Percentiles rank a stretch among this genome's conserved stretches.
These are phyloP conservation scores for Candida gorgasii DNA, from an alignment of 805 yeast species.

Conservation along the genomic window DNA sequence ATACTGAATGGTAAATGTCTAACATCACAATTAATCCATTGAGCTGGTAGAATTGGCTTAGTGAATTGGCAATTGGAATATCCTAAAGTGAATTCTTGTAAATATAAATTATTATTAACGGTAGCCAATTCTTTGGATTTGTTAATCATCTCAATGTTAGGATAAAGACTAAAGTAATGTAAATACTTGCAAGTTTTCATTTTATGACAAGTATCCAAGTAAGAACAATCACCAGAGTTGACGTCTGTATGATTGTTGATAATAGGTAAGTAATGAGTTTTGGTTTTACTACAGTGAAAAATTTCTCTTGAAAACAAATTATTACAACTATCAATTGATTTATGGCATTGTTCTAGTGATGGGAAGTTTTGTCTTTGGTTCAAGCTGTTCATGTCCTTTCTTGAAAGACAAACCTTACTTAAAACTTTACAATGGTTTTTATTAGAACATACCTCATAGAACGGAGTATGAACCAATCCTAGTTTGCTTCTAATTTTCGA, in stretches of 20 bases:
- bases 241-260: slow-evolving; percentile 59
- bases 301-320: slow-evolving; percentile 20
- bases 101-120: slow-evolving; percentile 2
- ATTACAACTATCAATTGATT: slow-evolving; percentile 17
- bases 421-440: slow-evolving; percentile 31
- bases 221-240: slow-evolving; percentile 85
- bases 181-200: slow-evolving; percentile 75
- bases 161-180: slow-evolving; percentile 65
- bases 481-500: slow-evolving; percentile 39
- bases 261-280: slow-evolving; percentile 32
- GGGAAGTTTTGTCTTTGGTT: slow-evolving; percentile 14
- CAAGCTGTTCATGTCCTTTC: slow-evolving; percentile 17
- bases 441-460: slow-evolving; percentile 52
- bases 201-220: slow-evolving; percentile 91
- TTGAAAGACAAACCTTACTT: slow-evolving; percentile 24
- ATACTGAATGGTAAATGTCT: slow-evolving; percentile 65
- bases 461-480: slow-evolving; percentile 43
- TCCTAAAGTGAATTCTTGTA: slow-evolving; percentile 49
- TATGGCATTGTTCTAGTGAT: slow-evolving; percentile 15
- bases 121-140: slow-evolving; percentile 11
- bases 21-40: slow-evolving; percentile 88
- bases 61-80: slow-evolving; percentile 41
- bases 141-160: slow-evolving; percentile 19
- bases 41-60: slow-evolving; percentile 54
- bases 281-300: slow-evolving; percentile 24